A percentile compares a stretch with the other conserved stretches of the same genome.
Conservation (phyloP, 495 filamentous ascomycete species). For the Pseudoneurospora amorphoporcata region DNA sequence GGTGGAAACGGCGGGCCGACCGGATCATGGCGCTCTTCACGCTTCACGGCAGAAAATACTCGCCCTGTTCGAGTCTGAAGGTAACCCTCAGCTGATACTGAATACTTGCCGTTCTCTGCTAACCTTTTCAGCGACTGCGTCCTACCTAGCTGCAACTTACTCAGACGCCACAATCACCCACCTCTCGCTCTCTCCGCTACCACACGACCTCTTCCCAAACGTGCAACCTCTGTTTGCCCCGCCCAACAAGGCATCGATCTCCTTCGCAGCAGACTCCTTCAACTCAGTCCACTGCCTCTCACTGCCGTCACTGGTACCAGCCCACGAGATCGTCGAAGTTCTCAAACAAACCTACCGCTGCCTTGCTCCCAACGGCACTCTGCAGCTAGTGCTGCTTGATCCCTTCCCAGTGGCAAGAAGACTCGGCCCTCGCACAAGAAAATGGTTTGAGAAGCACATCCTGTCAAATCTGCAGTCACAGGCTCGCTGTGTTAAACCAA, state of each 20-base stretch:
- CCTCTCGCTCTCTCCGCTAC: conserved; percentile 25
- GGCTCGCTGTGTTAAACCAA: conserved; percentile 35
- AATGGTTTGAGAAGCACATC: conserved; percentile 40
- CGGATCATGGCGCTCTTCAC: neutral
- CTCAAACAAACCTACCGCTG: conserved; percentile 30
- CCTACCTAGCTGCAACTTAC: conserved; percentile 30
- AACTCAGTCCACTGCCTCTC: conserved; percentile 23
- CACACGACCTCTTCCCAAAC: conserved; percentile 25
- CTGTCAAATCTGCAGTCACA: conserved; percentile 33
- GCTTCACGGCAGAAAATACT: conserved; percentile 17
- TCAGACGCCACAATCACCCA: conserved; percentile 21
- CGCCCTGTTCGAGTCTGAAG: conserved; percentile 34
- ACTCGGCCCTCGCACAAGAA: conserved; percentile 33
- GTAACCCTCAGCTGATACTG: conserved; percentile 10
- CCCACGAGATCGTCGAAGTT: conserved; percentile 26
- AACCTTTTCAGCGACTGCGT: conserved; percentile 27
- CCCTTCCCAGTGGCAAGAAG: conserved; percentile 31
- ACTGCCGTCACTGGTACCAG: conserved; percentile 28
- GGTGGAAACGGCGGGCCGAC: neutral
- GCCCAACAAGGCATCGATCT: conserved; percentile 18
- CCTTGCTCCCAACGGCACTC: conserved; percentile 23
- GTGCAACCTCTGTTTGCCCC: conserved; percentile 26
- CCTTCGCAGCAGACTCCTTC: conserved; percentile 26
- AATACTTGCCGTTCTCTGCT: neutral
- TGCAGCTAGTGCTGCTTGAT: conserved; percentile 39